phyloP scores from a whole-genome alignment of 345 rosid genomes.

The Bruguiera gymnorhiza region DNA sequence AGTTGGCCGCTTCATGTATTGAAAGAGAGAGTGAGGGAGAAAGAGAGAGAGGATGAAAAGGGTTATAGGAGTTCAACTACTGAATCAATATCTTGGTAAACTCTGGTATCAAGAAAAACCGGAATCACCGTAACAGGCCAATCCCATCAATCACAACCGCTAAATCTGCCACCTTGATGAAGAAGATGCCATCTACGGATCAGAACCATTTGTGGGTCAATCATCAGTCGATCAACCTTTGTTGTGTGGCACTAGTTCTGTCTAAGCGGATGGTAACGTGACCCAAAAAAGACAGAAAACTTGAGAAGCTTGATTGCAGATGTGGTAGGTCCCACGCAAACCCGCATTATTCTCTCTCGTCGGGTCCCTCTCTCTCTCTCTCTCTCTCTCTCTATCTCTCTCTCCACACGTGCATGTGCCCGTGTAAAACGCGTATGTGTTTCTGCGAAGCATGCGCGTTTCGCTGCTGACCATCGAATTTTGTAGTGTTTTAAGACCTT shows the following conservation, averaged over 20 bases:
- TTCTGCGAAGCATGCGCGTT: no score
- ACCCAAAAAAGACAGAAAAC: neutral
- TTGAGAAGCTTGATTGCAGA: neutral
- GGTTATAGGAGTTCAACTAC: neutral
- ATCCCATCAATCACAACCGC: constrained; percentile 29
- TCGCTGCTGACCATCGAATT: no score
- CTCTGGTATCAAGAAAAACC: constrained; percentile 1
- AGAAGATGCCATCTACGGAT: constrained; percentile 3
- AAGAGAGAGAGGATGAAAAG: constrained; percentile 6
- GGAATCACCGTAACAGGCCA: constrained; percentile 22
- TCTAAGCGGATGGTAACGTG: no score
- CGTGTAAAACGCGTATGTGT: no score
- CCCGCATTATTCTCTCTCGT: constrained; percentile 18
- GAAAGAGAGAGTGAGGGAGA: neutral
- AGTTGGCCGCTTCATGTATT: constrained; percentile 5
- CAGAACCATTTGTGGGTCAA: constrained; percentile 23
- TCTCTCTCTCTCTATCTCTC: no score
- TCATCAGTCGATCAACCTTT: neutral
- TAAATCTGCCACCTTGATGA: neutral
- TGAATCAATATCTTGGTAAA: constrained; percentile 19
- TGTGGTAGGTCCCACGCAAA: constrained; percentile 19
- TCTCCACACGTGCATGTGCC: no score
- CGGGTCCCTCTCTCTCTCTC: neutral
- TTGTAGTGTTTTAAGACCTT: no score
- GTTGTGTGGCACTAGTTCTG: neutral